These are phyloP conservation scores for Ophiosphaerella narmari DNA, from an alignment of 2,329 filamentous ascomycete genomes.

Conservation along the genomic window DNA sequence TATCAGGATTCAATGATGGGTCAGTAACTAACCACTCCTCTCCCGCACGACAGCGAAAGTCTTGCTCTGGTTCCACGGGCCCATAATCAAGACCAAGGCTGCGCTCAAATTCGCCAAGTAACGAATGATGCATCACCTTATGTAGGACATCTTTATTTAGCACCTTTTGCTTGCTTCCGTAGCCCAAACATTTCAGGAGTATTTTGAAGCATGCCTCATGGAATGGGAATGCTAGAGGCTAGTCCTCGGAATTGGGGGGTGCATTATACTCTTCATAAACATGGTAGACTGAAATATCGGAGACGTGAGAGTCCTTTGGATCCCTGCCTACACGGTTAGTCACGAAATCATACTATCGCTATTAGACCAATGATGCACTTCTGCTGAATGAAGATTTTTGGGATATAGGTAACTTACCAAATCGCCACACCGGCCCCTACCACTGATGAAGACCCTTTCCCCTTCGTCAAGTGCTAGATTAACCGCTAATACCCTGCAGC, in stretches of 20 bases:
- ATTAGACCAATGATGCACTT: background rate
- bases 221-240: slow-evolving; percentile 16
- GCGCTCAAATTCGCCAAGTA: background rate
- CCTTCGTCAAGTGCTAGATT: slow-evolving; percentile 10
- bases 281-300: slow-evolving; percentile 7
- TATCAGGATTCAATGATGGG: slow-evolving; percentile 2
- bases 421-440: slow-evolving; percentile 12
- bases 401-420: slow-evolving; percentile 2
- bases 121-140: slow-evolving; percentile 2
- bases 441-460: slow-evolving; percentile 20
- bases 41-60: slow-evolving; percentile 16
- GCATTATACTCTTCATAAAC: background rate
- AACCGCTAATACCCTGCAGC: slow-evolving; percentile 15
- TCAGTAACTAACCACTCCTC: slow-evolving; percentile 23
- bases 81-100: slow-evolving; percentile 20
- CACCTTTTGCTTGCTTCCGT: background rate
- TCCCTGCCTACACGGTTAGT: slow-evolving; percentile 6
- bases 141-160: slow-evolving; percentile 22
- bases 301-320: slow-evolving; percentile 9
- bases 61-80: slow-evolving; percentile 6
- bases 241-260: background rate
- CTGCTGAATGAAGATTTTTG: background rate
- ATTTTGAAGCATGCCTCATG: slow-evolving; percentile 24
- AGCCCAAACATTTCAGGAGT: slow-evolving; percentile 16
- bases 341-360: background rate